These are phyloP conservation scores for Phialophora tarda DNA, from an alignment of 2,329 filamentous ascomycete species.

Conservation along the genomic window DNA sequence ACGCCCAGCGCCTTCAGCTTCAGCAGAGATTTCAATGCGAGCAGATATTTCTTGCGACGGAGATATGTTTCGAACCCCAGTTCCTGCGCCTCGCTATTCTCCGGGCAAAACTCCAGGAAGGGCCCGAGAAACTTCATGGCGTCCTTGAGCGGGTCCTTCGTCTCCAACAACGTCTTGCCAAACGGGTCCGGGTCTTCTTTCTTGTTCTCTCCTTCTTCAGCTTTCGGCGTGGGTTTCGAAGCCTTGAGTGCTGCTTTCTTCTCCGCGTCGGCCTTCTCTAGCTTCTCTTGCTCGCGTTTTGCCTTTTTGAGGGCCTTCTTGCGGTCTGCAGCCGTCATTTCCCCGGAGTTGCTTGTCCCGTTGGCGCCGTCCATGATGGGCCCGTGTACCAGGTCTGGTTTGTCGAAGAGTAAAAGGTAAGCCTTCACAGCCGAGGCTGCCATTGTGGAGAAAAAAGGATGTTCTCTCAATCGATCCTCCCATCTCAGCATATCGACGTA, in stretches of 20 bases:
- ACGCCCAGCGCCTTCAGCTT: conserved; percentile 72
- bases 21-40: conserved; percentile 84
- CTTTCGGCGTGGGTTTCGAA: conserved; percentile 65
- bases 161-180: conserved; percentile 78
- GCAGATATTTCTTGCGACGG: conserved; percentile 83
- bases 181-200: conserved; percentile 91
- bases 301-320: conserved; percentile 93
- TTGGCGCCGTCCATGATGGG: conserved; percentile 62
- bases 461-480: conserved; percentile 89
- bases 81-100: conserved; percentile 79
- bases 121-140: conserved; percentile 85
- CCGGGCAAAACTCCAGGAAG: conserved; percentile 79
- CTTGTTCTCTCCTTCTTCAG: conserved; percentile 65
- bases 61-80: conserved; percentile 90
- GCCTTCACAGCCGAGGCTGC: conserved; percentile 80
- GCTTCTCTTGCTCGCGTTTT: conserved; percentile 75
- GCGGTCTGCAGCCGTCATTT: conserved; percentile 65
- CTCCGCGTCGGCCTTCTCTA: conserved; percentile 79
- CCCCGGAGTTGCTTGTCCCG: conserved; percentile 57
- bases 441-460: conserved; percentile 88
- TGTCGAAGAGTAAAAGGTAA: conserved; percentile 79
- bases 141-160: conserved; percentile 80
- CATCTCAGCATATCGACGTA: conserved; percentile 97
- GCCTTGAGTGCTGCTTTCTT: conserved; percentile 85
- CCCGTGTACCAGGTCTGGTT: conserved; percentile 69